A percentile compares a stretch with the other conserved stretches of the same genome.
These are phyloP conservation scores for Scytalidium sp. DNA, from an alignment of 2,329 filamentous ascomycete genomes.

Conservation along the genomic window DNA sequence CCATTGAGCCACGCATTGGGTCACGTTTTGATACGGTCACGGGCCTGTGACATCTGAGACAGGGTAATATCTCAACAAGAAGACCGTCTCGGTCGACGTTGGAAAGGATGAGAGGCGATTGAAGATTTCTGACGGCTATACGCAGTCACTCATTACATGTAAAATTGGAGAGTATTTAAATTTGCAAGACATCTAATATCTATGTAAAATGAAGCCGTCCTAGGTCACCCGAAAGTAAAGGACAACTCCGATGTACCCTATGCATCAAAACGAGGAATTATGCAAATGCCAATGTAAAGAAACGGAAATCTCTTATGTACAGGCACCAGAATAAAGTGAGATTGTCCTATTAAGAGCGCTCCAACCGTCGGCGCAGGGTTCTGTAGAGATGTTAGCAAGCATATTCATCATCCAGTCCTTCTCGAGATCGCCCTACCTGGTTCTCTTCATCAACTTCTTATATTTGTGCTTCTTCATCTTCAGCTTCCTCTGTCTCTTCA, in stretches of 20 bases:
- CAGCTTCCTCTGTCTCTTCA: slow-evolving; percentile 86
- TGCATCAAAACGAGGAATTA: background rate
- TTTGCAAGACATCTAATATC: background rate
- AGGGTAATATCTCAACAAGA: too few species aligned
- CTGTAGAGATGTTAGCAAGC: background rate
- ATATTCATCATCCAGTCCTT: background rate
- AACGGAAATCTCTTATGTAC: background rate
- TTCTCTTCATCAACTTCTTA: slow-evolving; percentile 88
- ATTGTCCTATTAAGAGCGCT: background rate
- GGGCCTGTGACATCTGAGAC: too few species aligned
- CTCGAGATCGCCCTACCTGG: background rate
- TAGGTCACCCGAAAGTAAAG: background rate
- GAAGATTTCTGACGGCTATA: too few species aligned
- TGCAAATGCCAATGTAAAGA: background rate
- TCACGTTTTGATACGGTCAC: too few species aligned
- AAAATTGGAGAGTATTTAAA: too few species aligned
- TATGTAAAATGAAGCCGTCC: background rate
- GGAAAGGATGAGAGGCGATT: too few species aligned
- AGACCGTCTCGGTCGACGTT: too few species aligned
- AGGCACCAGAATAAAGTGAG: background rate
- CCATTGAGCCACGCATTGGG: too few species aligned
- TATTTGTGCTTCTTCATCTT: slow-evolving; percentile 99
- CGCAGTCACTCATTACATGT: too few species aligned
- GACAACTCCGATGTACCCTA: background rate
- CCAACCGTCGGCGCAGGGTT: background rate